Evolutionary conservation across 768 basidiomycete species (phyloP), one percentile per base, ranked within the genome.

Genomic region (Suillus cothurnatus): DNA sequence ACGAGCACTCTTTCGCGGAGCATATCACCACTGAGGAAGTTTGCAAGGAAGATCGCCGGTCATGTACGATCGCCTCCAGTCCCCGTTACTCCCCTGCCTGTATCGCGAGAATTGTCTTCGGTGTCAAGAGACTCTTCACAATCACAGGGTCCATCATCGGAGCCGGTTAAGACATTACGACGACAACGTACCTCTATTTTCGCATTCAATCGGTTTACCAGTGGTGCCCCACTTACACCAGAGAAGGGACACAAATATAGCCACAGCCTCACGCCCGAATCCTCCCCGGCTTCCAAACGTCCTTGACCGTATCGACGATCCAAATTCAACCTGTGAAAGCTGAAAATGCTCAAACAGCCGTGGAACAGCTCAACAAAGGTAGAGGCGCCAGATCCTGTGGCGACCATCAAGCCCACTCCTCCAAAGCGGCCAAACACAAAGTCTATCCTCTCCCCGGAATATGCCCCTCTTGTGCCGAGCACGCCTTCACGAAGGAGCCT

Each of bases 281-380:
- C 88, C 14, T 87, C 90, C 6, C 87, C 90, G 39, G 80, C 76
- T 58, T 73, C 75, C 31, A 71, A 75, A 64, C 82, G 77, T 66
- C 65, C 65, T 58, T 39, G 57, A 58, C 23, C 43, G 38, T 49
- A 41, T 49, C 2, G 65, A 77, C 36, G 81, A 84, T 66, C 68
- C 74, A n/a, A 76, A 73, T 64, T 66, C 79, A 15, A 83, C 83
- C 43, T 67, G n/a, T 82, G 58, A 86, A 84, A 70, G n/a, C 71
- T 68, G 61, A 76, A 74, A 62, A 31, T 76, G 64, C 57, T 68
- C 39, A 84, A 85, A 69, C 87, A 87, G 66, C 80, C 77, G 39
- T 95, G 93, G 93, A 95, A 95, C 71, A 84, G 88, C 68, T 94
- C 92, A 6, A 94, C 92, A 1, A 92, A 81, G 71, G 83, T 94